Conservation (phyloP, 108 stramenopile species). For the Cyclotella choctawhatcheeana region DNA sequence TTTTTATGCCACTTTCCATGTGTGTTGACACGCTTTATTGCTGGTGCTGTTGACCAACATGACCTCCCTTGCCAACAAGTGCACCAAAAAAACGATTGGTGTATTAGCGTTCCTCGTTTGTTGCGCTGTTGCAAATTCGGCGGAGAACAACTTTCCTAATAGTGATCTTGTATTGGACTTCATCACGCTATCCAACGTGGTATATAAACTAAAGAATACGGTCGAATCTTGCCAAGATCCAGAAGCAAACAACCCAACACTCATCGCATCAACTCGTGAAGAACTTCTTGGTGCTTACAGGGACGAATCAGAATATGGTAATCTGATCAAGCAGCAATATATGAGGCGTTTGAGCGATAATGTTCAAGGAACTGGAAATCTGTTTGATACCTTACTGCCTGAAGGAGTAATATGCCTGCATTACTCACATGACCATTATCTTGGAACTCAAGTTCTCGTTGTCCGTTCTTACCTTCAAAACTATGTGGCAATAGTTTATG, state of each 20-base stretch:
- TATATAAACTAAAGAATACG: slow-evolving; percentile 37
- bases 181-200: slow-evolving; percentile 40
- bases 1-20: too few species aligned
- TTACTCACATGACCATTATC: slow-evolving; percentile 65
- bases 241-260: slow-evolving; percentile 6
- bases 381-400: slow-evolving; percentile 38
- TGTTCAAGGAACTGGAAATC: slow-evolving; percentile 7
- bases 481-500: slow-evolving; percentile 78
- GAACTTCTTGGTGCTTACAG: slow-evolving; percentile 9
- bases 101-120: background rate
- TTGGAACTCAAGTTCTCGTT: slow-evolving; percentile 78
- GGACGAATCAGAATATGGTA: background rate
- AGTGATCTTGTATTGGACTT: slow-evolving; percentile 43
- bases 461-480: slow-evolving; percentile 36
- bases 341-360: background rate
- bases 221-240: slow-evolving; percentile 30
- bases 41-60: too few species aligned
- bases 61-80: too few species aligned
- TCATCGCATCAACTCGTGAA: slow-evolving; percentile 3
- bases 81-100: too few species aligned
- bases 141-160: slow-evolving; percentile 23
- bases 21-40: too few species aligned
- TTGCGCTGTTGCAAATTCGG: background rate
- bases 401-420: slow-evolving; percentile 61
- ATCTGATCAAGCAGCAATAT: background rate